Conservation (phyloP, 768 basidiomycete genomes). For the Mycena crocata region DNA sequence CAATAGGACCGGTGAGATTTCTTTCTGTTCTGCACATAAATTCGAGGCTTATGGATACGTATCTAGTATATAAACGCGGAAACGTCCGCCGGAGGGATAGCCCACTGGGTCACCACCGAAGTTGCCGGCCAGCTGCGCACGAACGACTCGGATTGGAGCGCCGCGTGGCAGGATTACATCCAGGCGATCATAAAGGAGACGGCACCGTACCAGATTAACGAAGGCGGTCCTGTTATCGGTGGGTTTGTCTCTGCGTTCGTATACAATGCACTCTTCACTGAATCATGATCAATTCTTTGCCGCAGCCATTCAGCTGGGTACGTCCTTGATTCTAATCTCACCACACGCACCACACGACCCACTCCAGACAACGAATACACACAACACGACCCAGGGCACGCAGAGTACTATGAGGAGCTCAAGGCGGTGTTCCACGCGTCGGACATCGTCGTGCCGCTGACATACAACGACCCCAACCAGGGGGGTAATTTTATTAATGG, state of each 20-base stretch:
- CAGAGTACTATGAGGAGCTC: too few species aligned
- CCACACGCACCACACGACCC: not conserved
- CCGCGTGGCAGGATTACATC: constrained; percentile 81
- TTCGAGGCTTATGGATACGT: not conserved
- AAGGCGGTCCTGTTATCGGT: constrained; percentile 85
- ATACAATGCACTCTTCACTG: too few species aligned
- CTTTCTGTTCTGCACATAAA: not conserved
- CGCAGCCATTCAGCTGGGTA: constrained; percentile 26
- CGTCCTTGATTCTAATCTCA: not conserved
- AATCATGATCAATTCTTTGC: not conserved
- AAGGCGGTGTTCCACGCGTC: too few species aligned
- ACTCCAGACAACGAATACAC: constrained; percentile 86
- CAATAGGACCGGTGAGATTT: constrained; percentile 49
- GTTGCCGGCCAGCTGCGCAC: constrained; percentile 77
- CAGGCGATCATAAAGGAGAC: constrained; percentile 71
- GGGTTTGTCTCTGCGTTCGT: constrained; percentile 55
- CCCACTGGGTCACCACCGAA: constrained; percentile 76
- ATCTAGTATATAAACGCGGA: constrained; percentile 81
- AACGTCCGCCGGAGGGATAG: constrained; percentile 81
- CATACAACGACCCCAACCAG: too few species aligned
- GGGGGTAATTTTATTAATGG: too few species aligned
- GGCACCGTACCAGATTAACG: constrained; percentile 72
- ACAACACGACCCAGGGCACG: constrained; percentile 57
- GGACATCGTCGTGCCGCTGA: too few species aligned
- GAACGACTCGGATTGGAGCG: constrained; percentile 76